Conservation (phyloP, 2,329 filamentous ascomycete species). For the Colletotrichum sp. region DNA sequence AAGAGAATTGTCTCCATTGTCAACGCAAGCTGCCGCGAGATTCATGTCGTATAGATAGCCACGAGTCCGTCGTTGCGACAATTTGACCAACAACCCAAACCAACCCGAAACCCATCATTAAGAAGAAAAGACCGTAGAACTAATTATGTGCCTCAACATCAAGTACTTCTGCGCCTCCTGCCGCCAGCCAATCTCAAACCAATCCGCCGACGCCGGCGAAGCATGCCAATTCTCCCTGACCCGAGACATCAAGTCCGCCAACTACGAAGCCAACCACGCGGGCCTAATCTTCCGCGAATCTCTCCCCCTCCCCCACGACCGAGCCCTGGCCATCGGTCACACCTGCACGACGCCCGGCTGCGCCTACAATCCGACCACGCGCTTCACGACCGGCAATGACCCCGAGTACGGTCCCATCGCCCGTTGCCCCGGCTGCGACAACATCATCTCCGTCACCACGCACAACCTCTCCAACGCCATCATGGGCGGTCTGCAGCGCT, state of each 20-base stretch:
- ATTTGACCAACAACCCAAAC: background rate
- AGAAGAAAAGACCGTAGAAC: background rate
- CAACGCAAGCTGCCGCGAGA: background rate
- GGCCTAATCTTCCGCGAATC: background rate
- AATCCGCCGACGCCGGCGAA: background rate
- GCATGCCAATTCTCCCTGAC: background rate
- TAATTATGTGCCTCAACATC: background rate
- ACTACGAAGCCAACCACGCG: background rate
- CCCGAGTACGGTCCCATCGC: background rate
- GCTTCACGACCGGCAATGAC: background rate
- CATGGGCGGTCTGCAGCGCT: background rate
- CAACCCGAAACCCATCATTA: background rate
- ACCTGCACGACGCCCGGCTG: background rate
- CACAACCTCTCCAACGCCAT: background rate
- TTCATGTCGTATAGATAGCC: background rate
- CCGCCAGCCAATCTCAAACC: background rate
- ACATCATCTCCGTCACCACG: background rate
- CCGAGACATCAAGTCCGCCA: background rate
- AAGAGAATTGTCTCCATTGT: background rate
- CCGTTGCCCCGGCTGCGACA: background rate
- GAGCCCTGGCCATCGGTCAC: background rate
- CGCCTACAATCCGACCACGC: background rate
- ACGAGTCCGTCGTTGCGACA: background rate
- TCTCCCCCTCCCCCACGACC: background rate
- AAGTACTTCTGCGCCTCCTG: background rate